Base-by-base conservation (phyloP, 1,284 basidiomycete genomes). In the Wallemia ichthyophaga region DNA sequence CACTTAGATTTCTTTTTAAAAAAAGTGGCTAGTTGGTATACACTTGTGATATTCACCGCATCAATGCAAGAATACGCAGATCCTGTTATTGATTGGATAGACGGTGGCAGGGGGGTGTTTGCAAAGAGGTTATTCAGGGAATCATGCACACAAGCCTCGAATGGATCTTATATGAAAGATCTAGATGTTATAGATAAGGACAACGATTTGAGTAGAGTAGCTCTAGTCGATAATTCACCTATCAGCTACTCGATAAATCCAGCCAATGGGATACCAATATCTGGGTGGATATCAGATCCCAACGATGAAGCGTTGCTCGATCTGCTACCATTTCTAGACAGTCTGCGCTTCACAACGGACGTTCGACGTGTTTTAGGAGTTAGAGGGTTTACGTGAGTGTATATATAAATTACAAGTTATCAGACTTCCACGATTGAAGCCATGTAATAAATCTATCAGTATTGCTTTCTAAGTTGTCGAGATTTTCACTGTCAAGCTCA, bases 41-140 rank as follows among this genome's bases (percentile, higher is more conserved):
- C 91, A 1, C 80, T 99, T 59, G 91, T 99, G 60, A 86, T 99
- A 63, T 99, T 92, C 71, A 99, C 92, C 21, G 94, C 92, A 1
- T 95, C 89, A 3, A 88, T 99, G 82, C 85, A 89, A 67, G 92
- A 98, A 70, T 99, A 99, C 69, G 92, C 92, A 61, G 92, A 99
- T 72, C 92, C 94, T 0, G 92, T 99, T 26, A 98, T 99, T 65
- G 94, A 99, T 71, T 99, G 94, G 92, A 73, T 99, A 61, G 92
- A 99, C 68, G 87, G 84, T 61, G 92, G 92, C 1, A 76, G 87
- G 57, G 87, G 86, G 7, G 83, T 98, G 60, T 79, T 99, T 54
- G 78, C 76, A 0, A 82, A 83, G 62, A 79, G 89, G 33, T 75
- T 96, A 62, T 99, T 96, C 70, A 79, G 92, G 61, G 88, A 96